Conservation (phyloP, 495 filamentous ascomycete genomes). For the Talaromyces nanjingensis region DNA sequence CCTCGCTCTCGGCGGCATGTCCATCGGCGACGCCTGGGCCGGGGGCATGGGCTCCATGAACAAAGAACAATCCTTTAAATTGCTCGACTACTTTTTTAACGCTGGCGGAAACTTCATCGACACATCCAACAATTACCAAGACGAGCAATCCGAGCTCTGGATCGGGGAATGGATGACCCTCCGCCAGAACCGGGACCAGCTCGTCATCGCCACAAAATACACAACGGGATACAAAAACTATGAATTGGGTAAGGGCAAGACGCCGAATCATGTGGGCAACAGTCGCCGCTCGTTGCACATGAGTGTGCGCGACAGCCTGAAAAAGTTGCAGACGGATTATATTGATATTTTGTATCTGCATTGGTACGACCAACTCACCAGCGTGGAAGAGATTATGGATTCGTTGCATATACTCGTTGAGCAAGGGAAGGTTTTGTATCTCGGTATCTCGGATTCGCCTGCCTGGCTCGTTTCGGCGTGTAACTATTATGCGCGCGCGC, state of each 20-base stretch:
- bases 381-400: constrained; percentile 56
- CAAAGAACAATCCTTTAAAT: constrained; percentile 36
- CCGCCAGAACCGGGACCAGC: constrained; percentile 50
- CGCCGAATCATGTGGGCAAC: constrained; percentile 50
- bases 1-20: constrained; percentile 56
- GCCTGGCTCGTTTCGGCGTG: constrained; percentile 56
- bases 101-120: constrained; percentile 50
- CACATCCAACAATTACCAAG: constrained; percentile 49
- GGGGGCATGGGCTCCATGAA: constrained; percentile 41
- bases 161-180: constrained; percentile 53
- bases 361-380: constrained; percentile 52
- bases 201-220: constrained; percentile 73
- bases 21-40: constrained; percentile 50
- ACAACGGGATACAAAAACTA: constrained; percentile 32
- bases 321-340: constrained; percentile 57
- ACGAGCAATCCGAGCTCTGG: constrained; percentile 46
- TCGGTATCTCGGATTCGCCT: constrained; percentile 56
- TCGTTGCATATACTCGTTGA: constrained; percentile 48
- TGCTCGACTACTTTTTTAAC: constrained; percentile 47
- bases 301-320: constrained; percentile 46
- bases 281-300: constrained; percentile 44
- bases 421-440: constrained; percentile 55
- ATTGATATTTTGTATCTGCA: constrained; percentile 61
- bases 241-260: constrained; percentile 36
- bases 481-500: constrained; percentile 52